Percentiles rank a stretch among this genome's conserved stretches.
phyloP scores from a whole-genome alignment of 176 grass and related monocot genomes.

The Bolboschoenus planiculmis region DNA sequence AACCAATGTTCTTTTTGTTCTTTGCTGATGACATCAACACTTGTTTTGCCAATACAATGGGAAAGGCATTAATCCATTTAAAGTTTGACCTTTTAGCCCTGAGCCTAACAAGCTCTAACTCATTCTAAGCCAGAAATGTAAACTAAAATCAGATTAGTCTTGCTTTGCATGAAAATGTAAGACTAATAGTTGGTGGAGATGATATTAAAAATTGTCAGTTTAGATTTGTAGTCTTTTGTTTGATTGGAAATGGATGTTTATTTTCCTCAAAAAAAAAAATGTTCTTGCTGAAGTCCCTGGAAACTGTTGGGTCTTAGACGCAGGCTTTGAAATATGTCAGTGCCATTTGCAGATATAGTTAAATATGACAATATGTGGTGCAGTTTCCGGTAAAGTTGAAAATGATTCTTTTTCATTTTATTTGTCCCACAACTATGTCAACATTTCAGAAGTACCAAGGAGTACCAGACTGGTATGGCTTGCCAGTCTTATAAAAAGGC shows the following conservation, averaged over 20 bases:
- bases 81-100: constrained; percentile 32
- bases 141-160: background rate
- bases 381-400: background rate
- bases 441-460: background rate
- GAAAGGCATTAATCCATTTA: background rate
- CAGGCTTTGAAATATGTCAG: background rate
- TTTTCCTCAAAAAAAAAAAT: no score
- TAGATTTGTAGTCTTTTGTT: background rate
- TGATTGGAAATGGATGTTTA: background rate
- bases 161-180: background rate
- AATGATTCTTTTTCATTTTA: background rate
- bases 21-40: background rate
- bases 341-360: background rate
- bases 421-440: background rate
- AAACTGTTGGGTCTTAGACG: background rate
- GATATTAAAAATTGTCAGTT: background rate
- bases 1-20: background rate
- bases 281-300: background rate
- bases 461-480: background rate
- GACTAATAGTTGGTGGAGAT: background rate
- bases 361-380: background rate
- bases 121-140: background rate
- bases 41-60: background rate
- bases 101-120: background rate
- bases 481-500: background rate